A percentile compares a stretch with the other conserved stretches of the same genome.
These are phyloP conservation scores for Leishmania lainsoni DNA, from an alignment of 208 protist genomes.

Conservation along the genomic window DNA sequence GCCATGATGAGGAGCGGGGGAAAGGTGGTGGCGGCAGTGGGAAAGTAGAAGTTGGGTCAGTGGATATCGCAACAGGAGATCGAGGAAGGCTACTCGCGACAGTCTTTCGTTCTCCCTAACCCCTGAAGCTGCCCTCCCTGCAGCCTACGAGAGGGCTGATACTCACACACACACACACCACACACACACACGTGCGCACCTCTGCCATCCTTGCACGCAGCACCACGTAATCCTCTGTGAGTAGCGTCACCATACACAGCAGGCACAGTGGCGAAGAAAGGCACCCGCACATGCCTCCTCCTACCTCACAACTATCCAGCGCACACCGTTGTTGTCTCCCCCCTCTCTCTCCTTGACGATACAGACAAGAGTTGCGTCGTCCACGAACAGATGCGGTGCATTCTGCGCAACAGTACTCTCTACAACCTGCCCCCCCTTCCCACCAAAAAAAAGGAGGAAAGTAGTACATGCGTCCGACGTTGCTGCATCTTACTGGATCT, in stretches of 20 bases:
- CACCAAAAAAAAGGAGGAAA: too few relatives aligned
- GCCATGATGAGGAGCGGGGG: not conserved
- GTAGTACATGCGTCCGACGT: not conserved
- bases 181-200: not conserved
- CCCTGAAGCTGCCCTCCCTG: not conserved
- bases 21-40: not conserved
- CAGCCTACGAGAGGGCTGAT: not conserved
- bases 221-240: not conserved
- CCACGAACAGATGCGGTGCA: not conserved
- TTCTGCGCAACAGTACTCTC: not conserved
- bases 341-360: not conserved
- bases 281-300: not conserved
- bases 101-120: not conserved
- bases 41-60: not conserved
- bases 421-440: not conserved
- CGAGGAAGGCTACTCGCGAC: not conserved
- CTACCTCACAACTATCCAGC: not conserved
- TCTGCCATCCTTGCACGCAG: not conserved
- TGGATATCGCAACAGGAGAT: not conserved
- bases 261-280: not conserved
- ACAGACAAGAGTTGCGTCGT: not conserved
- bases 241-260: not conserved
- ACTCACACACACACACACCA: not conserved
- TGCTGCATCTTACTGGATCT: slow-evolving; percentile 72
- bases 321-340: not conserved